phyloP scores from a whole-genome alignment of 106 monocot genomes.

The Vanilla planifolia region DNA sequence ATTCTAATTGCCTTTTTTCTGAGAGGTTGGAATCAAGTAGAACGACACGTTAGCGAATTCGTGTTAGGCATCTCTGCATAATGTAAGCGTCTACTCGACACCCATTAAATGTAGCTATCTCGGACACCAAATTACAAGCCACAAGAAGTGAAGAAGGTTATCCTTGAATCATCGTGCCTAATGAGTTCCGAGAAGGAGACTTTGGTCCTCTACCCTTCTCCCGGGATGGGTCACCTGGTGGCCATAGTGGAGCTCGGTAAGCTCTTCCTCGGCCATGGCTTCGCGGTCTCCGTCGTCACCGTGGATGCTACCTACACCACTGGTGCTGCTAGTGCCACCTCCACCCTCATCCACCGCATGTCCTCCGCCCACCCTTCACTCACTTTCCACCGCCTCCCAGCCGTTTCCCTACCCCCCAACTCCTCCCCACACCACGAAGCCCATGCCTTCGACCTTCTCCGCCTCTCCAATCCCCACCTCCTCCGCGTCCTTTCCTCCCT shows the following conservation, averaged over 20 bases:
- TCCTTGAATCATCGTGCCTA: too few species aligned
- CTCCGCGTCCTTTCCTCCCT: slow-evolving; percentile 1
- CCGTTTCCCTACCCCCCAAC: neutral
- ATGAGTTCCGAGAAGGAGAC: neutral
- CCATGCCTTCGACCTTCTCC: slow-evolving; percentile 14
- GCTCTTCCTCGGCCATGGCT: slow-evolving; percentile 14
- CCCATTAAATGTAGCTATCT: too few species aligned
- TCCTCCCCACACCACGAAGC: slow-evolving; percentile 7
- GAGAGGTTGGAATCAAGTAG: too few species aligned
- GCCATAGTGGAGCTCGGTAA: slow-evolving; percentile 27
- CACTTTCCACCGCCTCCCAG: slow-evolving; percentile 17
- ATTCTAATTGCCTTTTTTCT: too few species aligned
- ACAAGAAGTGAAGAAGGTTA: too few species aligned
- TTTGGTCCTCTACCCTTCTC: slow-evolving; percentile 21
- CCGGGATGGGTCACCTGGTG: slow-evolving; percentile 28
- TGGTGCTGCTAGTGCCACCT: slow-evolving; percentile 3
- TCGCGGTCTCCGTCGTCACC: slow-evolving; percentile 19
- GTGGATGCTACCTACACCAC: slow-evolving; percentile 7
- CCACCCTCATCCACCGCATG: neutral
- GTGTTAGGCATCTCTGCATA: too few species aligned
- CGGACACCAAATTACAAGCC: too few species aligned
- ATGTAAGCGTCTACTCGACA: too few species aligned
- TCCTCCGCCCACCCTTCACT: slow-evolving; percentile 14
- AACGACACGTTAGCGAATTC: too few species aligned
- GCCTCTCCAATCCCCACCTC: slow-evolving; percentile 11